phyloP scores from a whole-genome alignment of 139 green algal species.

The Micractinium conductrix region DNA sequence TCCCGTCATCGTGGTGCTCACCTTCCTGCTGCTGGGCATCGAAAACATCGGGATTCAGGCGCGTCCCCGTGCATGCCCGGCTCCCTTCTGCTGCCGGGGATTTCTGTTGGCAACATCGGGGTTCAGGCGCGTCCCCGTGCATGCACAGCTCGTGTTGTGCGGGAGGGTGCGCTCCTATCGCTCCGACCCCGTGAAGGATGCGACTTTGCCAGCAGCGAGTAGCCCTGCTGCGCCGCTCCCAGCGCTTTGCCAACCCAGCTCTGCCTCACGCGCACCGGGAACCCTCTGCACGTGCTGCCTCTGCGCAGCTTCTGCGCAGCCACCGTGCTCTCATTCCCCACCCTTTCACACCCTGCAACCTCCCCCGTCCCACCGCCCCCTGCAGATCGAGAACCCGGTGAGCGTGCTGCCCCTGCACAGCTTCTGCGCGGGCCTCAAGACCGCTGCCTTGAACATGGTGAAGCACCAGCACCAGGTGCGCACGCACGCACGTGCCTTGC shows the following conservation, averaged over 20 bases:
- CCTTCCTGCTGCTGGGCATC: conserved; percentile 43
- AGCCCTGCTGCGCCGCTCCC: too few relatives aligned
- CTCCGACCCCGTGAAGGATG: too few relatives aligned
- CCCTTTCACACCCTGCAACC: too few relatives aligned
- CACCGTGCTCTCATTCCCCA: too few relatives aligned
- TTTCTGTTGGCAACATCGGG: background rate
- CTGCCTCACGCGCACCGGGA: background rate
- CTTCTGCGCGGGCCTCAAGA: conserved; percentile 22
- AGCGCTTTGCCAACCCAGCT: too few relatives aligned
- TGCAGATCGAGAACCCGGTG: conserved; percentile 40
- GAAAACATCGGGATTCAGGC: conserved; percentile 44
- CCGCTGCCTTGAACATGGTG: conserved; percentile 6
- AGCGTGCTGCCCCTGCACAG: conserved; percentile 33
- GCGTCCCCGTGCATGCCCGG: background rate
- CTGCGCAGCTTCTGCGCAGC: conserved; percentile 29
- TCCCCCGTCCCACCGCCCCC: too few relatives aligned
- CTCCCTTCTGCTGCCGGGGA: too few relatives aligned
- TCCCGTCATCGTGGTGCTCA: background rate
- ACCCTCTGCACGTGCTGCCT: conserved; percentile 38
- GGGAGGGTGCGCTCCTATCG: too few relatives aligned
- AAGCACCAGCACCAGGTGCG: conserved; percentile 12
- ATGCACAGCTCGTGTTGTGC: too few relatives aligned
- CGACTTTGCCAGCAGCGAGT: too few relatives aligned
- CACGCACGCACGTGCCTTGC: too few relatives aligned
- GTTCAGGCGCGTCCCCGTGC: background rate